These are phyloP conservation scores for Rhizopogon rudus DNA, from an alignment of 768 basidiomycete genomes.

Conservation along the genomic window DNA sequence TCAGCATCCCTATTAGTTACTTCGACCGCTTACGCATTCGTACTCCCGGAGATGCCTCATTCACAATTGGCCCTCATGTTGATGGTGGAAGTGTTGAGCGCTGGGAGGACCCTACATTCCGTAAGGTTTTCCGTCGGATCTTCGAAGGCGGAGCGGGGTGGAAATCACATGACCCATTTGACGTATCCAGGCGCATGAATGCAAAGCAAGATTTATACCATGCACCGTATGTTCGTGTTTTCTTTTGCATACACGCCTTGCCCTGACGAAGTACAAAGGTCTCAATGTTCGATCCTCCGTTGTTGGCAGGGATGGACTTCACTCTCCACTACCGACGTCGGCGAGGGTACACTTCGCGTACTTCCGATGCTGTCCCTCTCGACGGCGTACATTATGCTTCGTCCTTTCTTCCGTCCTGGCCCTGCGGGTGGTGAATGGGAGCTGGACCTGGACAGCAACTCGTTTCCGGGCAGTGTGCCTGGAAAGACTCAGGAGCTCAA, in stretches of 20 bases:
- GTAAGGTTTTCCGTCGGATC: conserved; percentile 38
- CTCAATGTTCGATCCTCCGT: conserved; percentile 49
- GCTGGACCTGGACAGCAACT: conserved; percentile 43
- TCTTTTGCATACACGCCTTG: conserved; percentile 6
- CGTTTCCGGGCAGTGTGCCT: conserved; percentile 51
- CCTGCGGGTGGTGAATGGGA: conserved; percentile 43
- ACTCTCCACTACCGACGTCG: conserved; percentile 47
- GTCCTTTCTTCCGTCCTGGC: conserved; percentile 58
- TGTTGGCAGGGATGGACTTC: conserved; percentile 59
- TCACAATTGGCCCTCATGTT: conserved; percentile 60
- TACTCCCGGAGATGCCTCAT: conserved; percentile 62
- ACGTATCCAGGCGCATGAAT: conserved; percentile 39
- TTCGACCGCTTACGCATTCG: conserved; percentile 74
- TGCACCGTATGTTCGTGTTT: conserved; percentile 37
- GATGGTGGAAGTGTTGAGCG: conserved; percentile 52
- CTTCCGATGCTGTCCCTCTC: conserved; percentile 51
- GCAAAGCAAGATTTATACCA: conserved; percentile 61
- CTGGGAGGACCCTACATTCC: conserved; percentile 46
- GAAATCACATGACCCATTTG: conserved; percentile 46
- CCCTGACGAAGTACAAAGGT: conserved; percentile 26
- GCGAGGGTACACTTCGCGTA: conserved; percentile 62
- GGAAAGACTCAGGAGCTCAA: conserved; percentile 54
- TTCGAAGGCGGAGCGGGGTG: conserved; percentile 39
- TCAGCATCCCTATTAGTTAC: conserved; percentile 64
- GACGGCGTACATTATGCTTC: conserved; percentile 56